Conservation (phyloP, 208 protist genomes). For the Trypanosoma congolense region DNA sequence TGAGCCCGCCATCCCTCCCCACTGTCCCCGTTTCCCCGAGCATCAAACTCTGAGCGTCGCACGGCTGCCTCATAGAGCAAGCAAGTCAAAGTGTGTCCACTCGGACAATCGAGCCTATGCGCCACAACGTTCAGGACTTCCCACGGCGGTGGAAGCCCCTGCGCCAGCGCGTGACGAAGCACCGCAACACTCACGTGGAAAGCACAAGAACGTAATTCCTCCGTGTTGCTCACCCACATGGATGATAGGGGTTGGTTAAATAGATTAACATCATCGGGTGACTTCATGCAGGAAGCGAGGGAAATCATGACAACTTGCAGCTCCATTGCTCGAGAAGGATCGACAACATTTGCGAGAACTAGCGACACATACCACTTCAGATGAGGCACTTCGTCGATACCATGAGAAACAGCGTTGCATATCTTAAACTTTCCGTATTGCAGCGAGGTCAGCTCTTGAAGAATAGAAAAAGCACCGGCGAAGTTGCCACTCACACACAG, state of each 20-base stretch:
- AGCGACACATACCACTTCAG: conserved; percentile 9
- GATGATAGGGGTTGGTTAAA: conserved; percentile 10
- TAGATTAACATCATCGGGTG: conserved; percentile 10
- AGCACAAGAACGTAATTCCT: conserved; percentile 4
- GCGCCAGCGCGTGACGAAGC: background rate
- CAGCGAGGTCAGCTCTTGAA: conserved; percentile 1
- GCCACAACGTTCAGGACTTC: conserved; percentile 13
- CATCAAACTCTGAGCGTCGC: background rate
- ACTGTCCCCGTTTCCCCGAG: background rate
- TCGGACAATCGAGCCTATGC: conserved; percentile 1
- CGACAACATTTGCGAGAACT: conserved; percentile 3
- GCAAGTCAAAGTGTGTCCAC: background rate
- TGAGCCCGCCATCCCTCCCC: background rate
- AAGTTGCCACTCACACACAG: conserved; percentile 16
- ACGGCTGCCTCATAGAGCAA: conserved; percentile 10
- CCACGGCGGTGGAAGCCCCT: conserved; percentile 9
- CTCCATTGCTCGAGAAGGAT: conserved; percentile 1
- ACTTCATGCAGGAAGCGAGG: conserved; percentile 7
- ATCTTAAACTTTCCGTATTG: background rate
- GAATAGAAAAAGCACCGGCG: conserved; percentile 18
- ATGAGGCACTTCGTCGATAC: conserved; percentile 10
- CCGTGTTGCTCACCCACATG: conserved; percentile 3
- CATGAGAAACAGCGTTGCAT: background rate
- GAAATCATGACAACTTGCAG: conserved; percentile 12
- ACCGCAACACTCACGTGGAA: conserved; percentile 1